These are phyloP conservation scores for Leccinellum rugosiceps DNA, from an alignment of 768 basidiomycete genomes.

Conservation along the genomic window DNA sequence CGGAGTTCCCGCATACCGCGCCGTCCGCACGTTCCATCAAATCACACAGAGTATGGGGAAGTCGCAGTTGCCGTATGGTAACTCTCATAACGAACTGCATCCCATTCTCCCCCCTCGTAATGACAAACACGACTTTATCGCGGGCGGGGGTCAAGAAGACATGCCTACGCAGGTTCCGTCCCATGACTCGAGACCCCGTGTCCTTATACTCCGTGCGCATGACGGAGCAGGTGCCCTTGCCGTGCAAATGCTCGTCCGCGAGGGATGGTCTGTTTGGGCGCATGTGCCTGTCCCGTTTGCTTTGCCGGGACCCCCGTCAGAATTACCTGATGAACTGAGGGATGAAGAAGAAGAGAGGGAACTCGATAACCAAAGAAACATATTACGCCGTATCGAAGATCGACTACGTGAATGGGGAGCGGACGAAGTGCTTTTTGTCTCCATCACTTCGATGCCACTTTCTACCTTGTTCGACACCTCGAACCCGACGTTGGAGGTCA, in stretches of 20 bases:
- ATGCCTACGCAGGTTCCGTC: neutral
- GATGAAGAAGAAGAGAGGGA: slow-evolving; percentile 33
- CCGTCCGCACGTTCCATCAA: slow-evolving; percentile 61
- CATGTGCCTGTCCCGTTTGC: slow-evolving; percentile 48
- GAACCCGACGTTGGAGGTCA: slow-evolving; percentile 15
- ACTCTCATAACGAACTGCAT: slow-evolving; percentile 27
- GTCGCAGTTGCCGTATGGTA: slow-evolving; percentile 22
- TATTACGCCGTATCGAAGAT: slow-evolving; percentile 48
- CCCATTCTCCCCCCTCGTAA: slow-evolving; percentile 25
- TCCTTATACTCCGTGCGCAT: slow-evolving; percentile 71
- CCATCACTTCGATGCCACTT: slow-evolving; percentile 20
- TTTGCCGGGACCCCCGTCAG: slow-evolving; percentile 35
- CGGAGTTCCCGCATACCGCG: slow-evolving; percentile 80
- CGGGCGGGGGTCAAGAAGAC: slow-evolving; percentile 24
- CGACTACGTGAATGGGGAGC: slow-evolving; percentile 67
- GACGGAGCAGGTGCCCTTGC: slow-evolving; percentile 75
- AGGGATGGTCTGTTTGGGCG: slow-evolving; percentile 73
- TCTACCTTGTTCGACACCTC: slow-evolving; percentile 24
- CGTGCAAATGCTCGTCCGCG: slow-evolving; percentile 67
- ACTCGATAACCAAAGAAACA: slow-evolving; percentile 38
- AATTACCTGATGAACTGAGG: slow-evolving; percentile 30
- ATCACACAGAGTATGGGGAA: slow-evolving; percentile 27
- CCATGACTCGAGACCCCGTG: slow-evolving; percentile 32
- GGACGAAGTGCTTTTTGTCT: slow-evolving; percentile 70
- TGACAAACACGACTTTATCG: slow-evolving; percentile 25